Evolutionary conservation across 2,329 filamentous ascomycete genomes (phyloP).

Genomic region (Pyrenochaeta sp.): DNA sequence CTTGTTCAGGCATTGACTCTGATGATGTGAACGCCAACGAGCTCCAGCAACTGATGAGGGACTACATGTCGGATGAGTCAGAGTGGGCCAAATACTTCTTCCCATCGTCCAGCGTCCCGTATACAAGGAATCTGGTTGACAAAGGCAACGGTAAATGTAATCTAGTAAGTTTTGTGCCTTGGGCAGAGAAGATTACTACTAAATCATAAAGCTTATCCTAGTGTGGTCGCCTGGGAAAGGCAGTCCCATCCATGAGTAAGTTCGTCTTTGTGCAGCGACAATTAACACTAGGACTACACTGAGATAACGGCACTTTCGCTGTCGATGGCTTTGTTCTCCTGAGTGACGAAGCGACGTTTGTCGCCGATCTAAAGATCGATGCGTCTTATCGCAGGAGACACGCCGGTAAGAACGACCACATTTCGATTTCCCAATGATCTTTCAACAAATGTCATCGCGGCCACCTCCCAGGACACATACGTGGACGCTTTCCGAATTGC

Average conservation of each 20-base stretch:
- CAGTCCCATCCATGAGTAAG: constrained; percentile 81
- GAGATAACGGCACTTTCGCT: background rate
- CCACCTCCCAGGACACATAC: background rate
- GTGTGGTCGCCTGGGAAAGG: constrained; percentile 88
- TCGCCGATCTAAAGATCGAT: constrained; percentile 40
- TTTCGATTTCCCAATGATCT: constrained; percentile 3
- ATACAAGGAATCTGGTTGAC: constrained; percentile 90
- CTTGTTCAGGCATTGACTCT: constrained; percentile 82
- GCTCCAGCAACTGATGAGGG: constrained; percentile 75
- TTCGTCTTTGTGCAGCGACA: constrained; percentile 10
- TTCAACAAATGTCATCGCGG: background rate
- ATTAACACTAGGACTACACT: constrained; percentile 23
- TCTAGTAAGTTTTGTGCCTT: constrained; percentile 61
- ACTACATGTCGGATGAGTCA: constrained; percentile 72
- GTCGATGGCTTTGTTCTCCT: constrained; percentile 27
- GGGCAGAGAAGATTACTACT: constrained; percentile 2
- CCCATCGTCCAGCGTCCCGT: constrained; percentile 72
- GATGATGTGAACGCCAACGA: constrained; percentile 80
- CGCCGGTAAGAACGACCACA: constrained; percentile 32
- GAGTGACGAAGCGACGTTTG: constrained; percentile 38
- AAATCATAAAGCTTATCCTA: constrained; percentile 72
- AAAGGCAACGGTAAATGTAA: constrained; percentile 86
- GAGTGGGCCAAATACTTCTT: constrained; percentile 82
- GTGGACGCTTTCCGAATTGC: background rate
- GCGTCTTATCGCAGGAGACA: constrained; percentile 37